Percentiles rank a stretch among this genome's conserved stretches.
These are phyloP conservation scores for Kalmanozyma brasiliensis DNA, from an alignment of 1,284 basidiomycete genomes.

Conservation along the genomic window DNA sequence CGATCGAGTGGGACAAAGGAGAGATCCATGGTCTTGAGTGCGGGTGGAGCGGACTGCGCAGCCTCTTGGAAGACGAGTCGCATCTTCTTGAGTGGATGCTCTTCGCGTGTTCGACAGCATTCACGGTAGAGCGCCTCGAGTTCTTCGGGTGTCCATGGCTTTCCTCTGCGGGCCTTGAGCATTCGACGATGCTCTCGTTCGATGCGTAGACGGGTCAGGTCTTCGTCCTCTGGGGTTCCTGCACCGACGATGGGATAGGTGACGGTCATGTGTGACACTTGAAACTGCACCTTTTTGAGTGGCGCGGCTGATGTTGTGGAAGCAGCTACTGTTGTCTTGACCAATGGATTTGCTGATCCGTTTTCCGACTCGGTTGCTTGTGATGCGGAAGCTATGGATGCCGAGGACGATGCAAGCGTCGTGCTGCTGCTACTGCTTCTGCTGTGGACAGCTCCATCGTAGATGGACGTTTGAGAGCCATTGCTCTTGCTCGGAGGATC, in stretches of 20 bases:
- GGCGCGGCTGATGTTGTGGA: constrained; percentile 48
- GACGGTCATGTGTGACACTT: constrained; percentile 58
- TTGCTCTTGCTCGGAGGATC: constrained; percentile 21
- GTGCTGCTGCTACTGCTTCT: constrained; percentile 13
- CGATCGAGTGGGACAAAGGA: constrained; percentile 57
- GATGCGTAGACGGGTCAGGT: constrained; percentile 58
- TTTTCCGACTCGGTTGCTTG: constrained; percentile 15
- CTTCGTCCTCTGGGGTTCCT: constrained; percentile 59
- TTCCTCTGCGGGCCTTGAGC: constrained; percentile 42
- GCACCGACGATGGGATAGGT: constrained; percentile 64
- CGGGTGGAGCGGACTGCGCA: constrained; percentile 37
- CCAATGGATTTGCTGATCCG: constrained; percentile 6
- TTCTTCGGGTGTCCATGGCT: constrained; percentile 57
- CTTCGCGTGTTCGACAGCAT: constrained; percentile 65
- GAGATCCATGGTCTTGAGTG: constrained; percentile 59
- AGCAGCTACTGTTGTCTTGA: constrained; percentile 25
- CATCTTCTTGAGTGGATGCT: constrained; percentile 64
- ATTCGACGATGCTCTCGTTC: constrained; percentile 58
- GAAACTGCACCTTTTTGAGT: constrained; percentile 64
- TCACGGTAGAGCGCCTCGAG: constrained; percentile 64
- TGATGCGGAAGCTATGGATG: neutral
- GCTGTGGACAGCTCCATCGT: constrained; percentile 4
- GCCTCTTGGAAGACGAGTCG: constrained; percentile 59
- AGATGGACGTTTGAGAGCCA: constrained; percentile 1
- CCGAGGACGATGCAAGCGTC: neutral